Evolutionary conservation across 2,329 filamentous ascomycete species (phyloP), one percentile per base, ranked within the genome.

Genomic region (Microsporum canis): DNA sequence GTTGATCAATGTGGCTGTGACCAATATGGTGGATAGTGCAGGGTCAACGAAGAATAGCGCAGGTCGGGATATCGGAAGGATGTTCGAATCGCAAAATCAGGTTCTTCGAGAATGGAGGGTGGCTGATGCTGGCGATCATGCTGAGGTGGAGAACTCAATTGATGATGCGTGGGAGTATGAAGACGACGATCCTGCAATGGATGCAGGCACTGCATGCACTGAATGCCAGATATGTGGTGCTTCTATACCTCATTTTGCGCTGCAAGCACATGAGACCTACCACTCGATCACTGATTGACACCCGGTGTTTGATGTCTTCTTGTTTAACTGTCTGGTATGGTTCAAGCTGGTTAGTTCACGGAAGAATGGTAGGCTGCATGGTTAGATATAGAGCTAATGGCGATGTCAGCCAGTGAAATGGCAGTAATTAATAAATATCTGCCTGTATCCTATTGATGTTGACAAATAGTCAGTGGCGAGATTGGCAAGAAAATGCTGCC

Each of bases 1-100:
- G 65, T 76, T 97, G 58, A 78, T 97, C 62, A 97, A 96, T 65
- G 77, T 97, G 27, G 91, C 89, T 53, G 91, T 89, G 5, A 88
- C 88, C 12, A 95, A 96, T 70, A 92, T 97, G 86, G 80, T 80
- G 1, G 77, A 81, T 45, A 78, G 77, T 14, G 83, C 82, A 3
- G 77, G 76, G 12, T 78, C 81, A 63, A 68, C 75, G 34, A 77
- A 79, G 62, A 74, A 76, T 7, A 82, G 80, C 34, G 78, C 76
- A n/a, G 89, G 88, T 0, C 80, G 88, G 65, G 86, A 96, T 68
- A 96, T 96, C 66, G 81, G 82, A 0, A 82, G 79, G 68, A 95
- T 96, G 90, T 95, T 96, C 71, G 84, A 78, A 68, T 80, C 79
- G 60, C 90, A 95, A 70, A 85, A 89, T 57, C 80, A 84, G 51